These are phyloP conservation scores for Datura wrightii DNA, from an alignment of 257 asterid genomes.

Conservation along the genomic window DNA sequence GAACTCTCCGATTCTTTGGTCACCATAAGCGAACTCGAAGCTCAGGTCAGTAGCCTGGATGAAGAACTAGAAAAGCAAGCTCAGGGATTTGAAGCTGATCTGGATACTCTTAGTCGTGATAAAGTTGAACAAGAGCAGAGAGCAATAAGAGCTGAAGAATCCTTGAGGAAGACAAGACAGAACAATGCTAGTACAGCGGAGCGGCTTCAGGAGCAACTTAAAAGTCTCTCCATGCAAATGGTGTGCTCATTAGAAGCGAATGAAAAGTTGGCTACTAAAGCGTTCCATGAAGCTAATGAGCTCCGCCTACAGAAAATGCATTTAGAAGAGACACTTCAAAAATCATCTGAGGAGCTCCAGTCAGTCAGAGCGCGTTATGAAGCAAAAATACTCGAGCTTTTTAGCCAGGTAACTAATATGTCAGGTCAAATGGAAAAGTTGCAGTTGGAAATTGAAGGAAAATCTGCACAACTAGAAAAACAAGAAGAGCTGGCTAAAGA, in stretches of 20 bases:
- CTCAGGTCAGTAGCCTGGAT: slow-evolving; percentile 68
- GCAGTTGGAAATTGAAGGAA: slow-evolving; percentile 54
- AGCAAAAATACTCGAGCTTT: slow-evolving; percentile 57
- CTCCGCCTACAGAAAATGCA: slow-evolving; percentile 60
- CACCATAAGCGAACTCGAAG: slow-evolving; percentile 62
- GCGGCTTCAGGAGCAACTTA: slow-evolving; percentile 80
- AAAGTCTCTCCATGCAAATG: slow-evolving; percentile 75
- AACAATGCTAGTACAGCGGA: slow-evolving; percentile 79
- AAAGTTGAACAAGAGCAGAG: slow-evolving; percentile 91
- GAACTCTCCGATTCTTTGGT: slow-evolving; percentile 54
- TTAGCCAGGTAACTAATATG: slow-evolving; percentile 50
- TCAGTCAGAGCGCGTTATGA: slow-evolving; percentile 50
- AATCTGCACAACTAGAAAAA: slow-evolving; percentile 55
- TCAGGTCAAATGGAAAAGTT: slow-evolving; percentile 46
- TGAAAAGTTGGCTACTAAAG: slow-evolving; percentile 79
- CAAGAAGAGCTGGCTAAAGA: slow-evolving; percentile 48
- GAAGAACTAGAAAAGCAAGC: slow-evolving; percentile 81
- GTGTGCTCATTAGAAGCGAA: slow-evolving; percentile 71
- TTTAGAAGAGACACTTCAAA: slow-evolving; percentile 64
- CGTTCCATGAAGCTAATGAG: slow-evolving; percentile 76
- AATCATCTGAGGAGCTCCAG: slow-evolving; percentile 59
- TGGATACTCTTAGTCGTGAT: slow-evolving; percentile 62
- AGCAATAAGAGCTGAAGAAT: slow-evolving; percentile 91
- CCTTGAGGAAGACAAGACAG: slow-evolving; percentile 71
- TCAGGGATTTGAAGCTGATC: slow-evolving; percentile 76